phyloP scores from a whole-genome alignment of 2,329 filamentous ascomycete genomes.

The Phialophora macrospora region DNA sequence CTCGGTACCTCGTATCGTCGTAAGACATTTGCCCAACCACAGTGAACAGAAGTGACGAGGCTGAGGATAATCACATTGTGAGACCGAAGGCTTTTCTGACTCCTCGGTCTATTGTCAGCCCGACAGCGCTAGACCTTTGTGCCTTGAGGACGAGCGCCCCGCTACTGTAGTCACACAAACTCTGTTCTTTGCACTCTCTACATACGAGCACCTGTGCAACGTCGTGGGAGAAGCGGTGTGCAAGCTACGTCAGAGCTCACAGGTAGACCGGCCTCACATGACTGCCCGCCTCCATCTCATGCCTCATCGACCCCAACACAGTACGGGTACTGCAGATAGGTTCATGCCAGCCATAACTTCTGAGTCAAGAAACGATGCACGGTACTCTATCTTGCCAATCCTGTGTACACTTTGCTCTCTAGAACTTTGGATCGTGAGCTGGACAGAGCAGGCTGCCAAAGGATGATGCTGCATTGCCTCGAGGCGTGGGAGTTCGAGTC shows the following conservation, averaged over 20 bases:
- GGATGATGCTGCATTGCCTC: not conserved
- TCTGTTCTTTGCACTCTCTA: constrained; percentile 1
- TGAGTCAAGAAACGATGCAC: constrained; percentile 4
- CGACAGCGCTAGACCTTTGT: not conserved
- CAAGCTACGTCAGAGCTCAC: not conserved
- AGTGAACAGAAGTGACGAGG: not conserved
- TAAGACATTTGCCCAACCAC: not conserved
- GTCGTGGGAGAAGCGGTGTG: not conserved
- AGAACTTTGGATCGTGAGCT: constrained; percentile 8
- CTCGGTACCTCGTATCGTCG: not conserved
- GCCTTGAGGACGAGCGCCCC: not conserved
- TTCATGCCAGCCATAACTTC: not conserved
- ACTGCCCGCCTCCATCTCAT: not conserved
- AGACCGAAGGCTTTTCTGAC: not conserved
- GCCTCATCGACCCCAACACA: not conserved
- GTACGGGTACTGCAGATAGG: not conserved
- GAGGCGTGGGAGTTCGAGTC: constrained; percentile 22
- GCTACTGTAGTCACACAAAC: constrained; percentile 11
- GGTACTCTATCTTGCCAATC: constrained; percentile 15
- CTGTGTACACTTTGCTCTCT: not conserved
- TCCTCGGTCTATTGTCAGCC: not conserved
- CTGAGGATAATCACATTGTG: not conserved
- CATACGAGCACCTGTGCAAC: not conserved
- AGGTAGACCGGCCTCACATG: not conserved
- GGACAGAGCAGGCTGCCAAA: constrained; percentile 2